Percentiles rank a stretch among this genome's conserved stretches.
Evolutionary conservation across 768 basidiomycete genomes (phyloP).

Genomic region (Leccinellum rugosiceps): DNA sequence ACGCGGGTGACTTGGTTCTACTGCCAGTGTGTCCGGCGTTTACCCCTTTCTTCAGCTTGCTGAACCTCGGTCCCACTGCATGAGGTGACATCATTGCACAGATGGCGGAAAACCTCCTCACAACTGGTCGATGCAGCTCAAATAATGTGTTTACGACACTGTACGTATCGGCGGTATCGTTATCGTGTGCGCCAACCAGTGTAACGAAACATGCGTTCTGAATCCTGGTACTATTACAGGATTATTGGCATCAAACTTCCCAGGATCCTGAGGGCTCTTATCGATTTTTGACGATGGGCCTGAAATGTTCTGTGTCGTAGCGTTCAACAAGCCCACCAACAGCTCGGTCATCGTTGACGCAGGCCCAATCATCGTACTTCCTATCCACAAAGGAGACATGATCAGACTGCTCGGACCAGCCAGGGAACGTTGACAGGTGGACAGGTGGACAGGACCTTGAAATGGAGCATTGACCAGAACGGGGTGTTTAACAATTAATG

Average conservation of each 20-base stretch:
- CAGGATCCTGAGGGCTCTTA: constrained; percentile 34
- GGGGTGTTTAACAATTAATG: constrained; percentile 33
- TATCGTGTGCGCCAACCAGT: neutral
- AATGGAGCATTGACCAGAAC: constrained; percentile 30
- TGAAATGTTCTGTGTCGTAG: constrained; percentile 49
- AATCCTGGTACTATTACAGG: constrained; percentile 24
- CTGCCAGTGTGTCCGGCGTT: neutral
- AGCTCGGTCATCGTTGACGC: constrained; percentile 34
- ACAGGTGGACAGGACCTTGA: constrained; percentile 14
- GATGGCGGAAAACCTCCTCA: constrained; percentile 43
- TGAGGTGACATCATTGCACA: constrained; percentile 51
- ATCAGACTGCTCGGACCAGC: constrained; percentile 40
- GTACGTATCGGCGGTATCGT: constrained; percentile 28
- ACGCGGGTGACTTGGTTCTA: neutral
- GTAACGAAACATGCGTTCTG: neutral
- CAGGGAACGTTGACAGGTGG: neutral
- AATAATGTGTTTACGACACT: constrained; percentile 51
- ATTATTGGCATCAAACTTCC: constrained; percentile 47
- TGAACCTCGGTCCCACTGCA: constrained; percentile 54
- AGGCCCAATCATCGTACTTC: constrained; percentile 36
- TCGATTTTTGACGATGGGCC: constrained; percentile 51
- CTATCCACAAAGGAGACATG: constrained; percentile 41
- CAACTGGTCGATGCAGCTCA: constrained; percentile 49
- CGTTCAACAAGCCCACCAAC: constrained; percentile 36
- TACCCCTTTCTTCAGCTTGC: constrained; percentile 32